Percentiles rank a stretch among this genome's conserved stretches.
Conservation (phyloP, 2,329 filamentous ascomycete genomes). For the Fusarium ambrosium region DNA sequence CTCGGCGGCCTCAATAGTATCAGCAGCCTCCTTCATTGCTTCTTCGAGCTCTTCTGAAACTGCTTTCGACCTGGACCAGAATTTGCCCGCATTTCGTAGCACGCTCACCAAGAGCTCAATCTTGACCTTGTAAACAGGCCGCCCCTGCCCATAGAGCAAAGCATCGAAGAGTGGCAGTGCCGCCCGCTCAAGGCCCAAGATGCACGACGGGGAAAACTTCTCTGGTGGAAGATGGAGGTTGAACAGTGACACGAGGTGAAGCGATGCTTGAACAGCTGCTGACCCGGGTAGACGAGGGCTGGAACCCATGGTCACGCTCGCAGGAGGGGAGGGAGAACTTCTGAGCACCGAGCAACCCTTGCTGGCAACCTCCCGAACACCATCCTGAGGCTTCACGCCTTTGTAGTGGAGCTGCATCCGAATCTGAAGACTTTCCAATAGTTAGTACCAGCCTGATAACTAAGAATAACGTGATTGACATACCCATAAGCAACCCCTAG, state of each 20-base stretch:
- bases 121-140: slow-evolving; percentile 16
- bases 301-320: not conserved
- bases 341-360: slow-evolving; percentile 9
- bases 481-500: slow-evolving; percentile 42
- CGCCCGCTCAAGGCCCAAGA: slow-evolving; percentile 32
- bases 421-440: slow-evolving; percentile 36
- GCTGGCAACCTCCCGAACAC: slow-evolving; percentile 6
- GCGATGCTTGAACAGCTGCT: slow-evolving; percentile 30
- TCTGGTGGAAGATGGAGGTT: slow-evolving; percentile 27
- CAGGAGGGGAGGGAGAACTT: not conserved
- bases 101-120: slow-evolving; percentile 25
- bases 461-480: not conserved
- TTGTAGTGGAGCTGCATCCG: slow-evolving; percentile 35
- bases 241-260: slow-evolving; percentile 37
- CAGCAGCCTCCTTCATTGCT: slow-evolving; percentile 1
- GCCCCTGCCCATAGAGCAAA: slow-evolving; percentile 7
- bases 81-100: slow-evolving; percentile 36
- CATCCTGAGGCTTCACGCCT: slow-evolving; percentile 3
- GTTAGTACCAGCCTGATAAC: not conserved
- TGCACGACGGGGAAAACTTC: slow-evolving; percentile 42
- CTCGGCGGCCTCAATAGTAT: not conserved
- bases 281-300: slow-evolving; percentile 12
- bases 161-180: slow-evolving; percentile 22
- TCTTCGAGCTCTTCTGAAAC: slow-evolving; percentile 18
- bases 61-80: slow-evolving; percentile 32